Base-by-base conservation (phyloP, 441 rosid species). In the Metrosideros polymorpha region DNA sequence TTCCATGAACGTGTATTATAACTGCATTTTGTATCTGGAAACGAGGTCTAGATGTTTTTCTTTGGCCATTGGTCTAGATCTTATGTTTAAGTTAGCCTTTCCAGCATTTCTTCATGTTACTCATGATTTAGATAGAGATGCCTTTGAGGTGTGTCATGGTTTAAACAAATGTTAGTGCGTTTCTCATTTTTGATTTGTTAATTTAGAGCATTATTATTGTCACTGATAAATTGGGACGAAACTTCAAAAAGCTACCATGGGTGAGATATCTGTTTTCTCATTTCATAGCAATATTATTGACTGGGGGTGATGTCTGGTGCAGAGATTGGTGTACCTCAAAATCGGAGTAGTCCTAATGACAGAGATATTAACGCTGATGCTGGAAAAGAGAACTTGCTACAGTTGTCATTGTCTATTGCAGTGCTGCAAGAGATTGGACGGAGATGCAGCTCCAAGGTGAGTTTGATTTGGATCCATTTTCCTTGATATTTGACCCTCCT, bases 391-490 rank as follows among this genome's bases (percentile, higher is more conserved):
- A 94, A 93, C 86, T 89, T 91, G 55, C 90, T 93, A 59, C 92
- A 94, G 27, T 90, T 98, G 86, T 94, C 94, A 90, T 89, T 98
- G 83, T 94, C 91, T 85, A 94, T 95, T 85, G 93, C 95, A 86
- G 99, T 94, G 82, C 91, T 98, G 86, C 99, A 94, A 84, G 99
- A 98, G 93, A 98, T 96, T 92, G 99, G 98, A 88, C 91, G 95
- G 89, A 95, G 96, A 91, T 96, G 99, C 90, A 92, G 95, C 91
- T 93, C 98, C 52, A 95, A 95, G 97, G 99, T 96, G 89, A 49
- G 5, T 84, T 76, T 42, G 29, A 35, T 83, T 84, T 39, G 79
- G 43, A 71, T 71, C 47, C 79, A 39, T 71, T 42, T 71, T 42
- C 79, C 47, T 71, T 71, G 47, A 71, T 71, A 39, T 39, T 71